Base-by-base conservation (phyloP, 1,284 basidiomycete genomes). In the Ceratobasidium sp. region DNA sequence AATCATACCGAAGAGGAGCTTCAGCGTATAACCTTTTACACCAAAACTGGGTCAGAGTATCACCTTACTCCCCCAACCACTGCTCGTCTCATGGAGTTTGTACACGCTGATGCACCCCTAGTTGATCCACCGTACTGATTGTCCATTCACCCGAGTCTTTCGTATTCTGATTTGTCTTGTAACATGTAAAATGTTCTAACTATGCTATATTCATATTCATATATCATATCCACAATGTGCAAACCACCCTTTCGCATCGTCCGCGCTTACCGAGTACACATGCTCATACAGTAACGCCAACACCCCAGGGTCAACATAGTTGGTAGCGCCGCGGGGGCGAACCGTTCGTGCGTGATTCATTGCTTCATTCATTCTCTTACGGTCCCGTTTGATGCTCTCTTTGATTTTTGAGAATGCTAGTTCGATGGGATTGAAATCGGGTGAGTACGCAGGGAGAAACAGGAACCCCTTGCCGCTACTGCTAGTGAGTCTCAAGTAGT, bases 381-480 rank as follows among this genome's bases (percentile, higher is more conserved):
- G 56, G 54, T 81, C 44, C 1, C 68, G 44, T 7, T 52, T 17
- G 17, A 82, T 70, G 10, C 61, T 80, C 17, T 78, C 59, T 67
- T 84, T 84, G 61, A 84, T 80, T 6, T 79, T 74, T 1, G 82
- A 83, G 73, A 84, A 84, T 1, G 81, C 82, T 38, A 82, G 81
- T 46, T n/a, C n/a, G n/a, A n/a, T n/a, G n/a, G n/a, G n/a, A n/a
- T n/a, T n/a, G n/a, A n/a, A n/a, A n/a, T n/a, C n/a, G n/a, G n/a
- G n/a, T 46, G 44, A 46, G 44, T 46, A 46, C 6, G 44, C 6
- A 6, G 44, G 44, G 44, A 46, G 44, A 13, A 46, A 46, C 13
- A 46, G 44, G 44, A 46, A 46, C 44, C 13, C 7, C n/a, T n/a
- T n/a, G n/a, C n/a, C n/a, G n/a, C n/a, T 46, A 46, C 13, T 46